Percentiles rank a stretch among this genome's conserved stretches.
These are phyloP conservation scores for Hemisphaericaspora xylanilytica DNA, from an alignment of 1,139 yeast genomes.

Conservation along the genomic window DNA sequence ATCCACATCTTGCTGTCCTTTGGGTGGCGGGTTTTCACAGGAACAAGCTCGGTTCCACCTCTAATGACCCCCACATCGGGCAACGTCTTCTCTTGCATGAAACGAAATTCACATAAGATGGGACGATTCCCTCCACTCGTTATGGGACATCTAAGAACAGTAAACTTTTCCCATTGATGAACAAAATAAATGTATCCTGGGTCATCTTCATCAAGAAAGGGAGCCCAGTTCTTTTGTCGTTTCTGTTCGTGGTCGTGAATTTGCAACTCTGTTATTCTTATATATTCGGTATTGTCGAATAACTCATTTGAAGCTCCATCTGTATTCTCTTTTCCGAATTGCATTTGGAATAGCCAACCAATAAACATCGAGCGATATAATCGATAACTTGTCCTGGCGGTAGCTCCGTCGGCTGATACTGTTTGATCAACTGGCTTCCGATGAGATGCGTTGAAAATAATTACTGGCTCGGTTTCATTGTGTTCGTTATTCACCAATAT, in stretches of 20 bases:
- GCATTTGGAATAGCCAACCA: conserved; percentile 13
- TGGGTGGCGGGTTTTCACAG: conserved; percentile 17
- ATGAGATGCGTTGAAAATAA: conserved; percentile 32
- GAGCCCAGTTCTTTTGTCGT: conserved; percentile 41
- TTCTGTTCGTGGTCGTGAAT: conserved; percentile 22
- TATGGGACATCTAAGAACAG: not conserved
- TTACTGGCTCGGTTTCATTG: conserved; percentile 39
- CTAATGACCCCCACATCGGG: conserved; percentile 32
- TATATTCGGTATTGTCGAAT: conserved; percentile 21
- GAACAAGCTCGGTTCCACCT: conserved; percentile 39
- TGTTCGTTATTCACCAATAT: conserved; percentile 27
- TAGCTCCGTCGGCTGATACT: conserved; percentile 15
- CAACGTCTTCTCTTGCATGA: conserved; percentile 2
- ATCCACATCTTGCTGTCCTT: conserved; percentile 30
- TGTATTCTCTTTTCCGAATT: conserved; percentile 27
- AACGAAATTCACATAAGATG: not conserved
- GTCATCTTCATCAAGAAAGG: conserved; percentile 27
- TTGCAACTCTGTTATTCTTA: conserved; percentile 23
- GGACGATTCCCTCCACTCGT: conserved; percentile 11
- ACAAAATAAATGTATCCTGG: conserved; percentile 32
- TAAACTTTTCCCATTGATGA: conserved; percentile 30
- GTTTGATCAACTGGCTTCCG: conserved; percentile 14
- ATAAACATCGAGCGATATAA: conserved; percentile 8
- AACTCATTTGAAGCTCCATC: conserved; percentile 19
- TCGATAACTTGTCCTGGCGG: conserved; percentile 14